Evolutionary conservation across 129 eudicot species (phyloP).

Genomic region (Sambucus nigra): DNA sequence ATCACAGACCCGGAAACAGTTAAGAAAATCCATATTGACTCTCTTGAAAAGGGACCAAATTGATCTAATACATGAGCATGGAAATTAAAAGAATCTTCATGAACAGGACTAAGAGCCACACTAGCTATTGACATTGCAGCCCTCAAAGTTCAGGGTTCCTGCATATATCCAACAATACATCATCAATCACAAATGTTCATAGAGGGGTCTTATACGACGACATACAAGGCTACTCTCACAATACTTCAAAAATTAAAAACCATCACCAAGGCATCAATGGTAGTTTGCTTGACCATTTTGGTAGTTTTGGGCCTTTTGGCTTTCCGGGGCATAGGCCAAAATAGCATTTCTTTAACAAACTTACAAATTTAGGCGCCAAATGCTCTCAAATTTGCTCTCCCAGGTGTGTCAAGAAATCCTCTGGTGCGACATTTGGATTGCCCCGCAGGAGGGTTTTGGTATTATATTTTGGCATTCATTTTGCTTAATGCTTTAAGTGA

Average conservation of each 20-base stretch:
- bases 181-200: neutral
- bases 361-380: no score
- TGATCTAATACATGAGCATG: constrained; percentile 25
- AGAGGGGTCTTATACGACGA: neutral
- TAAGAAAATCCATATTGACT: constrained; percentile 43
- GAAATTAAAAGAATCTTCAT: constrained; percentile 32
- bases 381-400: no score
- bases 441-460: no score
- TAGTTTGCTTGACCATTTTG: no score
- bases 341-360: no score
- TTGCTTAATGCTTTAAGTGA: no score
- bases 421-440: no score
- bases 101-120: constrained; percentile 41
- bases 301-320: no score
- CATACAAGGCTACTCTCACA: neutral
- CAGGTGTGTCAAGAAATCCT: no score
- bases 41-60: constrained; percentile 28
- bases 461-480: no score
- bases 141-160: constrained; percentile 1
- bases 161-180: constrained; percentile 3
- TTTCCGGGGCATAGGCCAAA: no score
- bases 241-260: neutral
- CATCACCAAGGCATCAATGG: no score
- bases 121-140: constrained; percentile 40
- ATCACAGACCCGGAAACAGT: constrained; percentile 48